Base-by-base conservation (phyloP, 2,329 filamentous ascomycete genomes). In the Colletotrichum sp. region DNA sequence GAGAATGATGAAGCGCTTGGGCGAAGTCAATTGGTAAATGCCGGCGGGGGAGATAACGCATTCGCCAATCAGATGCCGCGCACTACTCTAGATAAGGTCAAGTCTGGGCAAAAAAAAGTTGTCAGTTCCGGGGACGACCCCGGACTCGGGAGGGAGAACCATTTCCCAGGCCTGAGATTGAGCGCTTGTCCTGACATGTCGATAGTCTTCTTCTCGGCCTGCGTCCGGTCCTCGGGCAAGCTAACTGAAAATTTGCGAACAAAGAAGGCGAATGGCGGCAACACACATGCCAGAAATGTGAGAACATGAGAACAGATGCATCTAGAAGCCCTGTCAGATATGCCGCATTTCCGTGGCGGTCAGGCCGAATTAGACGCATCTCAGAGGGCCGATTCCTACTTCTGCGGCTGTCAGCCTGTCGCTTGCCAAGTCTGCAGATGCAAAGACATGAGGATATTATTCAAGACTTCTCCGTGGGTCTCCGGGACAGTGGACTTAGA, bases 361-460 rank as follows among this genome's bases (percentile, higher is more conserved):
- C 68, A 60, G 18, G 34, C 16, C 32, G 21, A 60, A 10, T 18
- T 21, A 5, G 28, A 30, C 32, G 21, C 34, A 55, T 36, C 2
- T 24, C 12, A 55, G 21, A 28, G 21, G 24, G 16, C 24, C 26
- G 14, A 13, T 6, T 30, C 3, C 7, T 18, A 10, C 14, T 61
- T 43, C 43, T 52, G 57, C 24, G 21, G 26, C 57, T 64, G n/a
- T 30, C 30, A 63, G 39, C 55, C 63, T 57, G 69, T 72, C 55
- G 73, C 34, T 64, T 21, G 69, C 61, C 69, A 68, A 72, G 72
- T 57, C 24, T 32, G 63, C 63, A 68, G 63, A 72, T 48, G 72
- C 36, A 57, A 43, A 72, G 69, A 75, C 73, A 73, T 36, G 69
- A 73, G n/a, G 73, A 68, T 75, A 73, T 75, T 75, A 75, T 72